Base-by-base conservation (phyloP, 1,284 basidiomycete species). In the Meira nashicola region DNA sequence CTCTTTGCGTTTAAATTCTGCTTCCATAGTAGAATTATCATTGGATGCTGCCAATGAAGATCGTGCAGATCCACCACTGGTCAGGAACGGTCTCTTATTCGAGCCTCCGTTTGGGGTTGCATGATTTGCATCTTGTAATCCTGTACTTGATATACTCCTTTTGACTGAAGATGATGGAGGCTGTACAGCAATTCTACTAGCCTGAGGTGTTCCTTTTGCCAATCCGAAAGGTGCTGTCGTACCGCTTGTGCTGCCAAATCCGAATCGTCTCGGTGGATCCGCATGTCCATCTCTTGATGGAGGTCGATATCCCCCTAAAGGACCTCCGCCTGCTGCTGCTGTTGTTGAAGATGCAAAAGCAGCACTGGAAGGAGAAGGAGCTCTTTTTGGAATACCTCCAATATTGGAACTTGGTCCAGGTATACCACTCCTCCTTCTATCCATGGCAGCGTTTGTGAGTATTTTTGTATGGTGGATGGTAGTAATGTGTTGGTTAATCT, bases 1-100 rank as follows among this genome's bases (percentile, higher is more conserved):
- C 25, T 70, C 66, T 33, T 67, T 66, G 9, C 39, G 50, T 23
- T 55, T 39, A 17, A 11, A 47, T 33, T 55, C 54, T 15, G n/a
- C 25, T 41, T 55, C 25, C 15, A 55, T 15, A 1, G 17, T 55
- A 17, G 40, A 41, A 23, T n/a, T 3, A 41, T 53, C 50, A 19
- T 53, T 12, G 7, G 19, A 19, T 14, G 50, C 21, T 19, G 37
- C 23, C 11, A 17, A 33, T 19, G 50, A 33, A 39, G 50, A 53
- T n/a, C 14, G 17, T 14, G 50, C 37, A 14, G 50, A 14, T 14
- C 38, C 28, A 53, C 14, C 37, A 15, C 19, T 41, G n/a, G 50
- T 41, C 50, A 53, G 50, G 14, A 53, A 25, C 5, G 50, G 23
- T 23, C 50, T 17, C 28, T 53, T 53, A 8, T 17, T 15, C 28